Base-by-base conservation (phyloP, 352 stramenopile genomes). In the Pythium pyrilobum region DNA sequence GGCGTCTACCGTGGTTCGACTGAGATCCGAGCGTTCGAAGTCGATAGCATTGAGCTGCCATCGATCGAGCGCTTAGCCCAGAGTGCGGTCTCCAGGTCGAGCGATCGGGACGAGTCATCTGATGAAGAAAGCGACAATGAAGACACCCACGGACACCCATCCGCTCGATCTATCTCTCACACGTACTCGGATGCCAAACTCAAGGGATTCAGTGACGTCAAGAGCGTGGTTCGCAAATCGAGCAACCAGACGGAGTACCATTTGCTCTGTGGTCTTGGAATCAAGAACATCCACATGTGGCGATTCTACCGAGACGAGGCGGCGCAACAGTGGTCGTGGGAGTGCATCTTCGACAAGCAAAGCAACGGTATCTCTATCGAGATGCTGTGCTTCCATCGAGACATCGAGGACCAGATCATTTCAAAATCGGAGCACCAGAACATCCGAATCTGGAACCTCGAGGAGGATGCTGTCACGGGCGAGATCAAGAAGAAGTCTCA, bases 271-370 rank as follows among this genome's bases (percentile, higher is more conserved):
- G 84, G 84, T 3, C 72, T 94, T 5, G 84, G 84, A 23, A 94
- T 94, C 56, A 94, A 94, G 69, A 94, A 87, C 51, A 59, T 94
- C 20, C 84, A 94, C 48, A 67, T 94, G 41, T 94, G 84, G 84
- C 75, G 83, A 6, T 93, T 93, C 55, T 90, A 76, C 55, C 74
- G 74, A 34, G 62, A 77, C 16, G 54, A 67, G 1, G 52, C 15
- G 6, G 49, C 57, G 1, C 33, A 63, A 10, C 60, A 72, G 24
- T 93, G 83, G 83, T 74, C 42, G 2, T 94, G 81, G 81, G 77
- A 94, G 59, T 94, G 84, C 60, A 64, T 94, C 5, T 92, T 92
- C 33, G 84, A 94, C 59, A 89, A 91, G 49, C 77, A 88, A 52
- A 91, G 77, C 24, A 94, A 94, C 52, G 84, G 84, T 28, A 94